Percentiles rank a stretch among this genome's conserved stretches.
phyloP scores from a whole-genome alignment of 208 protist species.

The Leptomonas pyrrhocoris region DNA sequence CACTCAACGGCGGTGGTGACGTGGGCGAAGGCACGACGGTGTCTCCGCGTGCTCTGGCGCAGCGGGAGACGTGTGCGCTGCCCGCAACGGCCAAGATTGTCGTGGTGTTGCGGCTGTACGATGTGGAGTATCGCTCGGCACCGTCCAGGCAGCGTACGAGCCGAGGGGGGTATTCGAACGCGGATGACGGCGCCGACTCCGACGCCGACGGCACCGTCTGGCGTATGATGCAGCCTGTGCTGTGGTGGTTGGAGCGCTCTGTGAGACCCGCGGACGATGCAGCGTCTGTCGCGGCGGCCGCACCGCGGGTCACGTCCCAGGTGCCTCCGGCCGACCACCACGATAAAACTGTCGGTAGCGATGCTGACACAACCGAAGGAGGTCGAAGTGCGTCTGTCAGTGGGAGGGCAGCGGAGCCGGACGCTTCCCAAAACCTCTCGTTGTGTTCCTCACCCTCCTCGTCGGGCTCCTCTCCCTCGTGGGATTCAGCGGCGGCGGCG shows the following conservation, averaged over 20 bases:
- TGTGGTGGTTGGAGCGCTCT: slow-evolving; percentile 12
- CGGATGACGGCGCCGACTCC: neutral
- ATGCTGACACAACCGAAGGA: too few relatives aligned
- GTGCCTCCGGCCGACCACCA: too few relatives aligned
- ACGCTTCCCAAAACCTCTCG: neutral
- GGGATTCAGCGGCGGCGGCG: too few relatives aligned
- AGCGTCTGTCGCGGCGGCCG: neutral
- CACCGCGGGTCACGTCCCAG: too few relatives aligned
- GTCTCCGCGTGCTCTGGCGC: neutral
- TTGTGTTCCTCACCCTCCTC: neutral
- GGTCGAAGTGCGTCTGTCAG: too few relatives aligned
- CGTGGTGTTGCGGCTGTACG: slow-evolving; percentile 14
- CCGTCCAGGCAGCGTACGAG: neutral
- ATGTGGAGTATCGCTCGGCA: neutral
- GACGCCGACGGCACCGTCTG: too few relatives aligned
- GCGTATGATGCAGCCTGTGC: neutral
- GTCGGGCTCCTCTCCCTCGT: neutral
- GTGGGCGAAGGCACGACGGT: neutral
- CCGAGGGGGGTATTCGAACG: neutral
- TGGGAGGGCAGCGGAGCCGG: neutral
- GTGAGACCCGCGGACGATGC: neutral
- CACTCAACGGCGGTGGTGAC: neutral
- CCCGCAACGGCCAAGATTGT: slow-evolving; percentile 1
- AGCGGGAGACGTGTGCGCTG: neutral
- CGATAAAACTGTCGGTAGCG: too few relatives aligned